Evolutionary conservation across 2,329 filamentous ascomycete species (phyloP).

Genomic region (Elsinoe necatrix): DNA sequence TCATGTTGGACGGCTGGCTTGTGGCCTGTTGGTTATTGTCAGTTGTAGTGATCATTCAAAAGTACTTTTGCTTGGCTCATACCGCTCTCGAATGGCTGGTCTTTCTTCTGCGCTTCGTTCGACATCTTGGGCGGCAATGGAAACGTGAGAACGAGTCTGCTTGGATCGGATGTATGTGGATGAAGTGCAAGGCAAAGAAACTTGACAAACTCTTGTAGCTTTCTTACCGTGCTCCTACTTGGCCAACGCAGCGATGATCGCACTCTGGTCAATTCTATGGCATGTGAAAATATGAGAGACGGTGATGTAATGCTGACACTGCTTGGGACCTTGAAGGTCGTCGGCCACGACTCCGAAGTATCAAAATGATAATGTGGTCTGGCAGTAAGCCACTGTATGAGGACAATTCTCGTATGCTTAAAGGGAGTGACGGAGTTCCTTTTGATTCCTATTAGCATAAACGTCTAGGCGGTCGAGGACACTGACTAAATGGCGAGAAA

Average conservation of each 20-base stretch:
- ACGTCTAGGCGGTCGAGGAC: no score
- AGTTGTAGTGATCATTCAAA: background rate
- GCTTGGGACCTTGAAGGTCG: background rate
- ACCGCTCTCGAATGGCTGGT: conserved; percentile 9
- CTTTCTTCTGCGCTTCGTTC: conserved; percentile 5
- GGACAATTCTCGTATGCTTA: no score
- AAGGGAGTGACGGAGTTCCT: no score
- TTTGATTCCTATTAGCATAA: no score
- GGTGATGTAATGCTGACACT: conserved; percentile 11
- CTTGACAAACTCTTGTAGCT: background rate
- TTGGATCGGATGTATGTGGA: background rate
- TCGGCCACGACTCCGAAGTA: no score
- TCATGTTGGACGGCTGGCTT: conserved; percentile 8
- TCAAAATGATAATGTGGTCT: no score
- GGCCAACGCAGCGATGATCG: conserved; percentile 8
- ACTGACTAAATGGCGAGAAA: no score
- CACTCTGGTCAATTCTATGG: background rate
- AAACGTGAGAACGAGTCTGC: background rate
- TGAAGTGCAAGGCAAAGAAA: background rate
- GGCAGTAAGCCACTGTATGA: no score
- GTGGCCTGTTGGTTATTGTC: background rate
- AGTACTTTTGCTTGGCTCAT: background rate
- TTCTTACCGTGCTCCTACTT: background rate
- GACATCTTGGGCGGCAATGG: background rate
- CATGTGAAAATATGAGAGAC: background rate